Percentiles rank a stretch among this genome's conserved stretches.
Evolutionary conservation across 2,329 filamentous ascomycete genomes (phyloP).

Genomic region (Claviceps purpurea): DNA sequence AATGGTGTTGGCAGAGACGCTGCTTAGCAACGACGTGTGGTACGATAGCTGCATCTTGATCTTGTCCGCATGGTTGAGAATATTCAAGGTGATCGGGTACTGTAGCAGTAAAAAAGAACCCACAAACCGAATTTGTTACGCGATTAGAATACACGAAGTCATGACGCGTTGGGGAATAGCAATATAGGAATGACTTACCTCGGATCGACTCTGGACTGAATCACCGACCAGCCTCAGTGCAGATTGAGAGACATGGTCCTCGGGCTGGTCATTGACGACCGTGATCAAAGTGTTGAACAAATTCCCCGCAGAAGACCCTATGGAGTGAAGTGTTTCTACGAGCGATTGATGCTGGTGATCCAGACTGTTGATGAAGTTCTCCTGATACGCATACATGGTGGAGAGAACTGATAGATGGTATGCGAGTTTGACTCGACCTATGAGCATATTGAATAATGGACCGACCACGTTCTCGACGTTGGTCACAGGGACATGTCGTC

Average conservation of each 20-base stretch:
- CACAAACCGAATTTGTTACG: too few relatives aligned
- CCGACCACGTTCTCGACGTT: constrained; percentile 35
- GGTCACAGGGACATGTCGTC: constrained; percentile 35
- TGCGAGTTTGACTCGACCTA: constrained; percentile 17
- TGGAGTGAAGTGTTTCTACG: constrained; percentile 27
- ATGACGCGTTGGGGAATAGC: too few relatives aligned
- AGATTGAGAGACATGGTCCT: constrained; percentile 7
- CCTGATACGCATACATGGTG: constrained; percentile 20
- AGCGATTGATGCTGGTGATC: constrained; percentile 36
- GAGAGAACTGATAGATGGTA: constrained; percentile 13
- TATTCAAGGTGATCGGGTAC: not conserved
- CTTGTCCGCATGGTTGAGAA: not conserved
- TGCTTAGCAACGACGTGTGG: not conserved
- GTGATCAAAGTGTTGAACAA: constrained; percentile 21
- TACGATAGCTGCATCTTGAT: not conserved
- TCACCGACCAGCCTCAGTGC: not conserved
- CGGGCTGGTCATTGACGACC: constrained; percentile 7
- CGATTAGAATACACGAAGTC: too few relatives aligned
- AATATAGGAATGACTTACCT: not conserved
- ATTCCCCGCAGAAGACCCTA: constrained; percentile 6
- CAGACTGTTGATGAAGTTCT: constrained; percentile 31
- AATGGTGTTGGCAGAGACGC: not conserved
- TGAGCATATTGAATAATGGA: constrained; percentile 41
- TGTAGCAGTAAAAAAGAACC: not conserved
- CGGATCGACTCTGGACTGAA: not conserved